Base-by-base conservation (phyloP, 2,329 filamentous ascomycete genomes). In the Colletotrichum plurivorum region DNA sequence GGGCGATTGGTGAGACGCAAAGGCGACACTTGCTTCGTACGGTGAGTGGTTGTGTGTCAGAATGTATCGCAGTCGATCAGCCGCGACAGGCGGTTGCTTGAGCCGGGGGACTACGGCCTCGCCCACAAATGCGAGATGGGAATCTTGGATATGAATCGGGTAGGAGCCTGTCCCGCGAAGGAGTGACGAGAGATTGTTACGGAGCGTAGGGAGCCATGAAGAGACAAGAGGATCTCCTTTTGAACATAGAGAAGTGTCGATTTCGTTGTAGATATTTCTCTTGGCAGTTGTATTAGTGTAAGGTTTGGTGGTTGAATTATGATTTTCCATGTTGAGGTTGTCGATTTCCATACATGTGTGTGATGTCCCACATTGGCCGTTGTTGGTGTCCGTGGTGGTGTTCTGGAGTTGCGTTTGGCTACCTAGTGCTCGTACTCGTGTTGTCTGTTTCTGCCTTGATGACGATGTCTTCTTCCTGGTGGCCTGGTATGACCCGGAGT, bases 11-110 rank as follows among this genome's bases (percentile, higher is more conserved):
- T 43, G 60, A 48, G 46, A 43, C 6, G 53, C 25, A 48, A 68
- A 68, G 18, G 60, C 65, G n/a, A 64, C 10, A 53, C 60, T 68
- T 54, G 46, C 53, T 54, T 59, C 54, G 54, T 53, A 68, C 12
- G 53, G 60, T 39, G 39, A 46, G 27, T 68, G 27, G 15, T 58
- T 53, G 27, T 68, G 60, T 6, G 65, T 67, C 6, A 46, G 12
- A 16, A 64, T 58, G 27, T 68, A 68, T 27, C 53, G 53, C 46
- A 48, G 8, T 25, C 25, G 53, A 16, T 68, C 48, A 49, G 27
- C 20, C 4, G 65, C 15, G n/a, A 6, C 15, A 15, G 60, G 64
- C 2, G 49, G 58, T 36, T 57, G 59, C 39, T 68, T 64, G 13
- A 68, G 65, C 25, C 41, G 13, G 18, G 60, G 41, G 7, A 45